phyloP scores from a whole-genome alignment of 805 yeast species.

The Candida silvicultrix region DNA sequence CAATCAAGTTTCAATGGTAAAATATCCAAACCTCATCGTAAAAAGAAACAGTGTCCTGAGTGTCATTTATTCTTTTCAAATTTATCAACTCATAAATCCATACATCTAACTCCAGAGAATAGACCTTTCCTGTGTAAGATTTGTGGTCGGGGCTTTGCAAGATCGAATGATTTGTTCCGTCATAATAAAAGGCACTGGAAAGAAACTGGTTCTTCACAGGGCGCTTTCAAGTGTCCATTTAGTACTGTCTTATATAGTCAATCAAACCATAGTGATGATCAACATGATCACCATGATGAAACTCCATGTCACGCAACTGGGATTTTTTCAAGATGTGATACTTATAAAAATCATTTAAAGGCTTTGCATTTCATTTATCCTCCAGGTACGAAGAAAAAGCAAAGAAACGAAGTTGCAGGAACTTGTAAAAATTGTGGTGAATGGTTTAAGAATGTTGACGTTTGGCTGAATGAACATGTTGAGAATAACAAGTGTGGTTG shows the following conservation, averaged over 20 bases:
- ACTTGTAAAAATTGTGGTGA: conserved; percentile 71
- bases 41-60: conserved; percentile 67
- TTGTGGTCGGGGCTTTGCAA: conserved; percentile 80
- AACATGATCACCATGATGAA: background rate
- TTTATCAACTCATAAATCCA: conserved; percentile 76
- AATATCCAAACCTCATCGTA: conserved; percentile 30
- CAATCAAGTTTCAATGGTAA: background rate
- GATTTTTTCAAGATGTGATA: conserved; percentile 82
- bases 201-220: conserved; percentile 59
- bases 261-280: conserved; percentile 2
- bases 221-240: conserved; percentile 78
- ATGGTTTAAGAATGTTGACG: conserved; percentile 62
- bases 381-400: conserved; percentile 73
- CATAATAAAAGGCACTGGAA: conserved; percentile 85
- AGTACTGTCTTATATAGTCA: conserved; percentile 24
- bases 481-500: conserved; percentile 31
- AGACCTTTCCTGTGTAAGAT: conserved; percentile 75
- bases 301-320: conserved; percentile 72
- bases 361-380: conserved; percentile 90
- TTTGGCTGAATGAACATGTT: conserved; percentile 74
- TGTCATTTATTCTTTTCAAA: conserved; percentile 68
- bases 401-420: conserved; percentile 64
- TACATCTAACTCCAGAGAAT: conserved; percentile 63
- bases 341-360: conserved; percentile 84
- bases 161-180: conserved; percentile 80